Evolutionary conservation across 192 early-diverging fungal genomes (phyloP).

Genomic region (Podila clonocystis): DNA sequence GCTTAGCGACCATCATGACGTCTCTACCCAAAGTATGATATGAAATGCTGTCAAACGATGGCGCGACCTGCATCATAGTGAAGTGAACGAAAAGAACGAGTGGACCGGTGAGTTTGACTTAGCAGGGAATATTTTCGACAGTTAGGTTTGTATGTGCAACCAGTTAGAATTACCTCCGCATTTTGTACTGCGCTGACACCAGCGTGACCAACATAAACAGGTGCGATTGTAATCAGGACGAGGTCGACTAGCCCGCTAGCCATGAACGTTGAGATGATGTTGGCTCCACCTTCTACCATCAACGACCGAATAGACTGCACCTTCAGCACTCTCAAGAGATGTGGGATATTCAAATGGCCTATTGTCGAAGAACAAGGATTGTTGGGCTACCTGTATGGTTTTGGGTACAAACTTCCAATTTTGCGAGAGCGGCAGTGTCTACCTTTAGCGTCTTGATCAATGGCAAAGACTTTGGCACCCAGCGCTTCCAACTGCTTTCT

Average conservation of each 20-base stretch:
- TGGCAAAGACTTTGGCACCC: slow-evolving; percentile 68
- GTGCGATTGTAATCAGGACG: slow-evolving; percentile 79
- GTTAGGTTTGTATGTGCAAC: too few species aligned
- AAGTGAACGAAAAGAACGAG: too few species aligned
- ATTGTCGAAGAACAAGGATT: neutral
- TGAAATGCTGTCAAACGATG: slow-evolving; percentile 20
- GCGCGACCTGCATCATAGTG: slow-evolving; percentile 9
- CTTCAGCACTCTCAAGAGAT: slow-evolving; percentile 23
- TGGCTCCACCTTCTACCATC: slow-evolving; percentile 93
- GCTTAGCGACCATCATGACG: slow-evolving; percentile 40
- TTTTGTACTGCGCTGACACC: slow-evolving; percentile 61
- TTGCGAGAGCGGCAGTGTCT: neutral
- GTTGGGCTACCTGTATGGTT: too few species aligned
- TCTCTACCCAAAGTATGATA: slow-evolving; percentile 40
- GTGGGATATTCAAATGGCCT: slow-evolving; percentile 35
- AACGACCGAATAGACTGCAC: slow-evolving; percentile 56
- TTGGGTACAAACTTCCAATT: neutral
- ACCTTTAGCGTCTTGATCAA: slow-evolving; percentile 42
- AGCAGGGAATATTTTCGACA: too few species aligned
- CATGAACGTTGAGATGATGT: slow-evolving; percentile 76
- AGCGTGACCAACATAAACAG: slow-evolving; percentile 68
- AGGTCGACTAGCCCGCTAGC: slow-evolving; percentile 52
- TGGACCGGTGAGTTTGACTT: too few species aligned
- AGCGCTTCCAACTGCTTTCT: slow-evolving; percentile 55
- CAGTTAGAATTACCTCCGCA: slow-evolving; percentile 25